Evolutionary conservation across 345 rosid genomes (phyloP), one percentile per base, ranked within the genome.

Genomic region (Physaria fendleri): DNA sequence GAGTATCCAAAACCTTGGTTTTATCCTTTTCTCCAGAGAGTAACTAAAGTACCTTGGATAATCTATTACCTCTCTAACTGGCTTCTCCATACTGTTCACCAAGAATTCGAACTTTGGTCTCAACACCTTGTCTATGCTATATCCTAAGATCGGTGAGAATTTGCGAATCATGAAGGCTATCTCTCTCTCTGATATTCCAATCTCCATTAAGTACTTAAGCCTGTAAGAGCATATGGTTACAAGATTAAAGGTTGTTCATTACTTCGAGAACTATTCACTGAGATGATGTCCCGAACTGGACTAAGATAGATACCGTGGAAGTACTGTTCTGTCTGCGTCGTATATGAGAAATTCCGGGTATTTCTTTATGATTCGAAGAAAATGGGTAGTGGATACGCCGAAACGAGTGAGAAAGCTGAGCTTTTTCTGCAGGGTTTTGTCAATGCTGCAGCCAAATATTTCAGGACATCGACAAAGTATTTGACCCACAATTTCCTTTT

Each of bases 31-130:
- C 66, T 92, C 98, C 60, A 92, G 42, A 6, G 95, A 88, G 62
- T 84, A 85, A 65, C 98, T 92, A 38, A 92, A 92, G 59, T 79
- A 92, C 65, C 98, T 73, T 0, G 98, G 98, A 47, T 88, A 88
- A 8, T 72, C 87, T 47, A 84, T 82, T 10, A 82, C 69, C 3
- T 85, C 95, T 61, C 42, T 70, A 37, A 85, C 69, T 0, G 90
- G 79, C 62, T 68, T 88, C 62, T 73, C 76, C 95, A 92, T 85
- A 6, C 74, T 76, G 30, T 81, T 74, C 66, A 79, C 47, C 6
- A 88, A 79, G 69, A 92, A 85, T 25, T 82, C 84, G 18, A 82
- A 65, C 83, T 92, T 92, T 0, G 98, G 98, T 72, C 71, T 71
- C 66, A 85, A 65, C 4, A 92, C 95, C 59, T 80, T 66, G 5